Conservation (phyloP, 2,329 filamentous ascomycete species). For the Monilinia fructigena region DNA sequence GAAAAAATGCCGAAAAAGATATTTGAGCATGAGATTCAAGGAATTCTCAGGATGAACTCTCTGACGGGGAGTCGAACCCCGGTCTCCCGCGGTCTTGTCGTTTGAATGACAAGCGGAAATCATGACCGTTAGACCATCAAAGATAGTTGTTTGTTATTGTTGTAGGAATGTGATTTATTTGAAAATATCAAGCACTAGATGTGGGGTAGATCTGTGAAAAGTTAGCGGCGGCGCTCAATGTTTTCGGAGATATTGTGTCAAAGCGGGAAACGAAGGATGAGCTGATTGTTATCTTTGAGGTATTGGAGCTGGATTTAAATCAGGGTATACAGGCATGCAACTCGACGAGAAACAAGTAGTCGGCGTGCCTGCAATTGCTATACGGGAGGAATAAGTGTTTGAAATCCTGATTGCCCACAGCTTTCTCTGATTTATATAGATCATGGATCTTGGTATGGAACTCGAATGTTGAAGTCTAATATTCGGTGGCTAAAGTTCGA, state of each 20-base stretch:
- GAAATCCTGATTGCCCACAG: not conserved
- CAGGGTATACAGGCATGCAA: not conserved
- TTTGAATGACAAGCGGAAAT: slow-evolving; percentile 41
- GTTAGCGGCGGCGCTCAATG: not conserved
- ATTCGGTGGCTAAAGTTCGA: not conserved
- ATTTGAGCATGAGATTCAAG: not conserved
- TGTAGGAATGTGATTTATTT: accelerated
- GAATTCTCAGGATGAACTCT: slow-evolving; percentile 18
- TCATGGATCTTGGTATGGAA: not conserved
- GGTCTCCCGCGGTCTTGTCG: slow-evolving; percentile 31
- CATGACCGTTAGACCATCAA: slow-evolving; percentile 42
- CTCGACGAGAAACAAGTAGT: not conserved
- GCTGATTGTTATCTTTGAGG: not conserved
- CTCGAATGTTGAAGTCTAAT: not conserved
- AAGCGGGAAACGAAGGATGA: not conserved
- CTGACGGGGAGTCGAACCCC: slow-evolving; percentile 37
- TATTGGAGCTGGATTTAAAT: not conserved
- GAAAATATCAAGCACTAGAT: not conserved
- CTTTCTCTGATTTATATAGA: not conserved
- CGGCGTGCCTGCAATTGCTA: not conserved
- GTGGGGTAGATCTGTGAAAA: not conserved
- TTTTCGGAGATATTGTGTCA: not conserved
- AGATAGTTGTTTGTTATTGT: slow-evolving; percentile 5
- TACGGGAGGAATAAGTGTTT: not conserved
- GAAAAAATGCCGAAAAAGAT: not conserved